Base-by-base conservation (phyloP, 345 rosid species). In the Hibiscus mutabilis region DNA sequence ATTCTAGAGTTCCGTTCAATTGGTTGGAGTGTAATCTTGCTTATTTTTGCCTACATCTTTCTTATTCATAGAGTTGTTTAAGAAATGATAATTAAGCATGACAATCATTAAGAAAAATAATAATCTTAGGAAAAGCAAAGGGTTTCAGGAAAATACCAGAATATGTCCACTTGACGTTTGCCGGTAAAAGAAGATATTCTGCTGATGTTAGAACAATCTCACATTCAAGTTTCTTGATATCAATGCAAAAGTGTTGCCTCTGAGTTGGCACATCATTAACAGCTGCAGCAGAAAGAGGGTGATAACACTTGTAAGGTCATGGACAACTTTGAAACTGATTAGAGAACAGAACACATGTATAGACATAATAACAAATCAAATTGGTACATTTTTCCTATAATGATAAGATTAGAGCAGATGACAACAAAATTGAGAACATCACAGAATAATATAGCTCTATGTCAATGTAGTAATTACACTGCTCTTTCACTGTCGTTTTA, bases 151-250 rank as follows among this genome's bases (percentile, higher is more conserved):
- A 57, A 24, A 73, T 89, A 92, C 99, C 91, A 74, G 81, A 81
- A 80, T 78, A 86, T 40, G 81, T 86, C 92, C 93, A 89, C 74
- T 77, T 81, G 40, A 89, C 75, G 71, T 86, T 87, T 79, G 84
- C 84, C 70, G 88, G 79, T 51, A 86, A 90, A 69, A 95, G 97
- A 78, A 86, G 74, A 80, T 85, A 85, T 81, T 92, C 97, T 47
- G 96, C 97, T 6, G 94, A 86, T 52, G 96, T 89, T 56, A 90
- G 82, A 67, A 95, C 84, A 81, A 82, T 87, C 83, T 95, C 97
- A 61, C 77, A 81, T 78, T 95, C 89, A 73, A 95, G 89, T 76
- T 82, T 82, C 80, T 86, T 88, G 0, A 85, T 80, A 79, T 86
- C 92, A 73, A 92, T 76, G 81, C 76, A 86, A 77, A 69, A 74